A percentile compares a stretch with the other conserved stretches of the same genome.
These are phyloP conservation scores for Huntiella bhutanensis DNA, from an alignment of 2,329 filamentous ascomycete genomes.

Conservation along the genomic window DNA sequence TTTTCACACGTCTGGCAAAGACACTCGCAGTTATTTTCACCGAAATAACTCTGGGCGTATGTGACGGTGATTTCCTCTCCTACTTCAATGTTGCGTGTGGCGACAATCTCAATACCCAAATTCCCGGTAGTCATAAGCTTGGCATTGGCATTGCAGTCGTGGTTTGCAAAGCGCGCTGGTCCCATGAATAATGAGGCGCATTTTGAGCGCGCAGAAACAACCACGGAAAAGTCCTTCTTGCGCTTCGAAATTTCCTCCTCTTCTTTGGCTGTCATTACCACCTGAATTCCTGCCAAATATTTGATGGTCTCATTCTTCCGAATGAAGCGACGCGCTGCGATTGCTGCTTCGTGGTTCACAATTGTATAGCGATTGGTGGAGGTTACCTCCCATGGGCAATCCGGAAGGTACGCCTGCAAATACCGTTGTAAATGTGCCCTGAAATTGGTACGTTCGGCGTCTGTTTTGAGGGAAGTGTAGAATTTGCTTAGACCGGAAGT, in stretches of 20 bases:
- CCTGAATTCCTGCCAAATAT: conserved; percentile 78
- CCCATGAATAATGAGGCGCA: conserved; percentile 83
- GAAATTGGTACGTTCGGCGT: conserved; percentile 75
- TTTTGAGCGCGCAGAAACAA: conserved; percentile 83
- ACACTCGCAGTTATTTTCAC: conserved; percentile 85
- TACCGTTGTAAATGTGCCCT: conserved; percentile 73
- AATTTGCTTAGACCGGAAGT: conserved; percentile 60
- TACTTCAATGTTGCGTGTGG: conserved; percentile 58
- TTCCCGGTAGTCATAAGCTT: conserved; percentile 65
- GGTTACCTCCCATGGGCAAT: conserved; percentile 82
- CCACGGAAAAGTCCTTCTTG: conserved; percentile 91
- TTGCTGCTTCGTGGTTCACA: conserved; percentile 68
- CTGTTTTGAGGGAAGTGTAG: conserved; percentile 44
- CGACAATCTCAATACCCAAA: conserved; percentile 79
- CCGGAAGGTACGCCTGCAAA: conserved; percentile 77
- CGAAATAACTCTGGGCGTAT: conserved; percentile 93
- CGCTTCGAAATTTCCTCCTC: conserved; percentile 62
- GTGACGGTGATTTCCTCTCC: conserved; percentile 95
- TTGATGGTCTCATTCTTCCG: conserved; percentile 71
- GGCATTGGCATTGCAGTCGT: conserved; percentile 89
- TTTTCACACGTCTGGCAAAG: conserved; percentile 76
- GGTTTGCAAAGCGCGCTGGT: conserved; percentile 88
- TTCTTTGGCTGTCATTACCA: conserved; percentile 80
- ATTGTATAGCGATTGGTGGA: conserved; percentile 93
- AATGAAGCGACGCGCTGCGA: conserved; percentile 65